Base-by-base conservation (phyloP, 805 yeast genomes). In the Scheffersomyces stipitis region DNA sequence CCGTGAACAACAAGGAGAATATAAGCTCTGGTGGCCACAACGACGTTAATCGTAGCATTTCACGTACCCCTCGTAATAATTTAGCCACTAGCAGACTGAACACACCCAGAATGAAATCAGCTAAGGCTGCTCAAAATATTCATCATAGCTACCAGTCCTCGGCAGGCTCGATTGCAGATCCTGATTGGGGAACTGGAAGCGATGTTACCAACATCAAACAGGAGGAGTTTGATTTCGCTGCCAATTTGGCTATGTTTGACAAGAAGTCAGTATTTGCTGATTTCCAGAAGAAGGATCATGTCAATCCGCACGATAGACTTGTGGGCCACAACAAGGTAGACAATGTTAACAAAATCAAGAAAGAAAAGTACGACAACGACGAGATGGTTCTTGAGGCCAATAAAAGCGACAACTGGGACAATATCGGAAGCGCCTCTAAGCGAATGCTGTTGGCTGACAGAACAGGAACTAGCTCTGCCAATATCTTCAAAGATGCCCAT, bases 191-290 rank as follows among this genome's bases (percentile, higher is more conserved):
- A 36, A 40, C 33, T 14, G 78, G 70, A 28, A 42, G 46, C 10
- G 77, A 73, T 39, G 71, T 78, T 46, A 62, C 38, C 30, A 62
- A 67, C 41, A 72, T 77, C 56, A 70, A 77, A 46, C 56, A 71
- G 37, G 73, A 68, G 15, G 96, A 88, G 45, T 90, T 90, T 61
- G 96, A 90, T 58, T 90, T 90, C 60, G 86, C 79, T 37, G 81
- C 86, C 10, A 86, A 85, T 54, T 70, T 90, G 44, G 82, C 82
- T 16, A 79, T 81, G 69, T 90, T 90, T 52, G 93, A 90, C 58
- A 90, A 90, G 58, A 67, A 72, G 40, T 71, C 81, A 4, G 91
- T 89, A 3, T 84, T 90, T 58, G 85, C 83, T 33, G 88, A 87
- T 54, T 74, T 90, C 51, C 79, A 78, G 34, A 71, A 71, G 43